Base-by-base conservation (phyloP, 352 stramenopile genomes). In the Pythium pyrilobum region DNA sequence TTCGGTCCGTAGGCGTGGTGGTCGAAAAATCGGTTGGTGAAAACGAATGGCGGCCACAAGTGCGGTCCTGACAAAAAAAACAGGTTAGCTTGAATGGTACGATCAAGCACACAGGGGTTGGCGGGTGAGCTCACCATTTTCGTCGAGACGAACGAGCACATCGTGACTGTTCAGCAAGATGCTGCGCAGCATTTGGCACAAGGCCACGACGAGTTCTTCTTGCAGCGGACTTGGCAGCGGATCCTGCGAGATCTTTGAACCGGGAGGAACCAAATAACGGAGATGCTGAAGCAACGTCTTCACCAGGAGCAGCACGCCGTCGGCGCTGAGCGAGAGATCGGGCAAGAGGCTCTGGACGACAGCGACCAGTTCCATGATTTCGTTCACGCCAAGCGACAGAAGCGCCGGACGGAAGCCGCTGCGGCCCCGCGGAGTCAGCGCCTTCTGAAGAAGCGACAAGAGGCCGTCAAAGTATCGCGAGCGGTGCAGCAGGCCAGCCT, bases 261-360 rank as follows among this genome's bases (percentile, higher is more conserved):
- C 68, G 10, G 81, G 77, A 34, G 78, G 79, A n/a, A 95, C 29
- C 16, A 95, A 36, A 47, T 90, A 87, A 11, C 81, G 76, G 27
- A 95, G 43, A 27, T 91, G 84, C 43, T 91, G 81, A 8, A 95
- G 40, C 11, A 89, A 45, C 10, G 74, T 89, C 62, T 92, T 95
- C 20, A 90, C 77, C 13, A 95, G 66, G 29, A 92, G 40, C 8
- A 92, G 38, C 5, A 72, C 65, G 16, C 69, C 58, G 48, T 87
- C 76, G 0, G 79, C 55, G 27, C 61, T 71, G 9, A 82, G 61
- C 29, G 89, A 49, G n/a, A 95, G 68, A 28, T 92, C 82, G 21
- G 74, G 74, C 3, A 95, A 46, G 20, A 95, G 45, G 34, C 80
- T 85, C 44, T 92, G 77, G 11, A 92, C 62, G 32, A 89, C 70